Percentiles rank a stretch among this genome's conserved stretches.
Conservation (phyloP, 192 early-diverging fungal species). For the Gryganskiella cystojenkinii region DNA sequence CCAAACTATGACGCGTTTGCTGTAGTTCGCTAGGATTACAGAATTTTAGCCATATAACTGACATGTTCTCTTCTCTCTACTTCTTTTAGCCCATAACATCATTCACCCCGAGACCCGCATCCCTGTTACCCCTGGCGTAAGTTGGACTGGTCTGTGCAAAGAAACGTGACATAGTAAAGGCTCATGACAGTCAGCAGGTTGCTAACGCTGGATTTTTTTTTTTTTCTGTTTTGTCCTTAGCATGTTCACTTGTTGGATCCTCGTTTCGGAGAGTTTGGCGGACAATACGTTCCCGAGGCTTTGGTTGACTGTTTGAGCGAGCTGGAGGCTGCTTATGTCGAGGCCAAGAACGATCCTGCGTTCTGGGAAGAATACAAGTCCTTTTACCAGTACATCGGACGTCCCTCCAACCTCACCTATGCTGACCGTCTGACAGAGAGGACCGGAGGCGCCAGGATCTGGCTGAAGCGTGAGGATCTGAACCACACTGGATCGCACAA, state of each 20-base stretch:
- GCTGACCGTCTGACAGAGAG: conserved; percentile 87
- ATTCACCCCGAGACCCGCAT: conserved; percentile 31
- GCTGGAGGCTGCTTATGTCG: conserved; percentile 86
- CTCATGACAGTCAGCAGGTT: too few relatives aligned
- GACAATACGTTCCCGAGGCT: conserved; percentile 98
- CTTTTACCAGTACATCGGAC: conserved; percentile 92
- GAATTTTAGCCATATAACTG: not conserved
- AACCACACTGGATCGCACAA: conserved; percentile 99
- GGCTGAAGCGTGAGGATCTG: conserved; percentile 98
- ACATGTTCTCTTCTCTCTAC: not conserved
- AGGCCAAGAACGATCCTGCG: conserved; percentile 85
- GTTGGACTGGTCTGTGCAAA: not conserved
- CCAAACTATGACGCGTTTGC: not conserved
- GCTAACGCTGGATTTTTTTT: too few relatives aligned
- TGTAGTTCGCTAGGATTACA: not conserved
- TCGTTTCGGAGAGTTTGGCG: conserved; percentile 96
- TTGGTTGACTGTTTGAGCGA: conserved; percentile 94
- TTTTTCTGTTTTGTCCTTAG: conserved; percentile 10
- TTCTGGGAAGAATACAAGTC: conserved; percentile 94
- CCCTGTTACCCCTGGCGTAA: conserved; percentile 39
- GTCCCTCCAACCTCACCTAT: conserved; percentile 88
- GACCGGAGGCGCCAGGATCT: conserved; percentile 90
- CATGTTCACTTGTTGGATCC: conserved; percentile 69
- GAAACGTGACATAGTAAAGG: too few relatives aligned
- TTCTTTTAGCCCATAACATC: conserved; percentile 17